A percentile compares a stretch with the other conserved stretches of the same genome.
phyloP scores from a whole-genome alignment of 805 yeast genomes.

The Jamesozyma lodderae region DNA sequence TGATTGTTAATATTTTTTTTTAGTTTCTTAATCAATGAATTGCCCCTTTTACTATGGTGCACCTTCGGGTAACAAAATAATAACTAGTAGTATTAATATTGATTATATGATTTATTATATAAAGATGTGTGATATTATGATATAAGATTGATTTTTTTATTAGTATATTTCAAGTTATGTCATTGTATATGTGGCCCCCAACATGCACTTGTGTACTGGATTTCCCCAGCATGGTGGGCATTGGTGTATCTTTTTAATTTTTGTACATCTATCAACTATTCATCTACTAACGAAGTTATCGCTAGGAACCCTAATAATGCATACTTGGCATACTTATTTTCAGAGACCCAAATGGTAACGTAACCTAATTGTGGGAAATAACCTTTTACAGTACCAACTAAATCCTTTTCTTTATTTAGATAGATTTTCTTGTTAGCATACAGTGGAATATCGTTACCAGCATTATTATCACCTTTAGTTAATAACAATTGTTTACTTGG shows the following conservation, averaged over 20 bases:
- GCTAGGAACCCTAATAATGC: conserved; percentile 69
- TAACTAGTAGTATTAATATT: too few relatives aligned
- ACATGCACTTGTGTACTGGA: too few relatives aligned
- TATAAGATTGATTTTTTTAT: too few relatives aligned
- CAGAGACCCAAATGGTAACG: conserved; percentile 83
- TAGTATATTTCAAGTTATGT: too few relatives aligned
- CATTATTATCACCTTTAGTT: conserved; percentile 95
- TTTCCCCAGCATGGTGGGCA: too few relatives aligned
- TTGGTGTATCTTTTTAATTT: too few relatives aligned
- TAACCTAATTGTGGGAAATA: conserved; percentile 88
- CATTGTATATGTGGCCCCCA: too few relatives aligned
- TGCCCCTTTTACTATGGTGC: background rate
- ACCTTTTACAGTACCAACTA: conserved; percentile 87
- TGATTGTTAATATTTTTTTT: too few relatives aligned
- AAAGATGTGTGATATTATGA: too few relatives aligned
- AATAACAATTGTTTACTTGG: conserved; percentile 54
- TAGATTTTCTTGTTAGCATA: conserved; percentile 72
- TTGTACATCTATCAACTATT: too few relatives aligned
- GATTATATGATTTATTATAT: too few relatives aligned
- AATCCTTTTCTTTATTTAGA: conserved; percentile 64
- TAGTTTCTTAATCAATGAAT: too few relatives aligned
- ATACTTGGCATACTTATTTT: conserved; percentile 73
- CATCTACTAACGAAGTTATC: conserved; percentile 53
- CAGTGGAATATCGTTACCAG: conserved; percentile 79
- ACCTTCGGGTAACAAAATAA: background rate